Base-by-base conservation (phyloP, 352 stramenopile genomes). In the Phytophthora idaei region DNA sequence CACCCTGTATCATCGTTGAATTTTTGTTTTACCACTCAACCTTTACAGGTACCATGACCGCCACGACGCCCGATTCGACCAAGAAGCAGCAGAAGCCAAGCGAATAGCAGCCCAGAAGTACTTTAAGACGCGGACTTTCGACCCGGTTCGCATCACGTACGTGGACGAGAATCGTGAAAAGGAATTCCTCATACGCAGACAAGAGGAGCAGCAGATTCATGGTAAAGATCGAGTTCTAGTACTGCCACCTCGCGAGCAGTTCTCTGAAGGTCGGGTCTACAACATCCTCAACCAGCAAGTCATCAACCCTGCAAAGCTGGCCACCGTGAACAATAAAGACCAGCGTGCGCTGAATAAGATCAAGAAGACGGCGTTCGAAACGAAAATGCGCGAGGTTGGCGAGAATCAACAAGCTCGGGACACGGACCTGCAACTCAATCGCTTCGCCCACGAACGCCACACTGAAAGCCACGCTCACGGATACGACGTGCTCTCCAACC, bases 281-380 rank as follows among this genome's bases (percentile, higher is more conserved):
- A 89, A 95, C 32, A 92, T 95, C 34, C 57, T 95, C 29, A 92
- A 87, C 42, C 85, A 94, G 48, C 56, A 59, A 5, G 68, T 92
- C 31, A 73, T 90, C 44, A 88, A 88, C 34, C n/a, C 71, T 0
- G 58, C 67, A 2, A 85, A 87, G 50, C 66, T 89, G 27, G 27
- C 53, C 2, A 69, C 55, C 2, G 76, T 79, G 56, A 75, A 73
- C 10, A 78, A 83, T 28, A 73, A 80, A 10, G 78, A 78, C 12
- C 68, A 81, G 42, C 69, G 80, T 3, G 59, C 77, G 28, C 75
- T 90, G 47, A 84, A 90, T 55, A 83, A 84, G 50, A 89, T 90
- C 9, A 73, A 90, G 60, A 81, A 90, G 56, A 81, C 74, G 11
- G 77, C 71, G 3, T 83, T 78, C 34, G 82, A 93, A 58, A 64